phyloP scores from a whole-genome alignment of 208 protist genomes.

The Sergeia podlipaevii region DNA sequence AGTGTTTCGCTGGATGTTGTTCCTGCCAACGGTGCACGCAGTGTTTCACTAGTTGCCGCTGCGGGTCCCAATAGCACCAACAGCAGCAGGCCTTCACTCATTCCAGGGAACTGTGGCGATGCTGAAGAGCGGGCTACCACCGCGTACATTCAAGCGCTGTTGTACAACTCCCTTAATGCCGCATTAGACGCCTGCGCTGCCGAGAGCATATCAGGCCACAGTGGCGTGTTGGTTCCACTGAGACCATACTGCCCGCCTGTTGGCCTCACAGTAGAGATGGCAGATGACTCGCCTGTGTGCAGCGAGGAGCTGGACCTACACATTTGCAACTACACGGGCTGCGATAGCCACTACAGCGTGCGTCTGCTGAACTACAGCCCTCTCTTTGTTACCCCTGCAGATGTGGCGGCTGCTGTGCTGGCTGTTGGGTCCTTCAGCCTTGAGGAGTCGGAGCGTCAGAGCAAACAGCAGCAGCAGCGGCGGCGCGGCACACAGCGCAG shows the following conservation, averaged over 20 bases:
- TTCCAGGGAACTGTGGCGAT: neutral
- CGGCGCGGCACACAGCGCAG: too few species aligned
- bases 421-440: too few species aligned
- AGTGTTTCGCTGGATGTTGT: conserved; percentile 55
- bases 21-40: conserved; percentile 6
- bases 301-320: conserved; percentile 27
- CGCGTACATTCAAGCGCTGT: conserved; percentile 30
- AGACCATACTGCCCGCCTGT: conserved; percentile 44
- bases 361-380: conserved; percentile 26
- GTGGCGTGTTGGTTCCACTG: neutral
- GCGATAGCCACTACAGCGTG: conserved; percentile 45
- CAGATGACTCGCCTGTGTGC: conserved; percentile 53
- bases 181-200: neutral
- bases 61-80: neutral
- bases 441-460: too few species aligned
- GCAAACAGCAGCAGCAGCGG: neutral
- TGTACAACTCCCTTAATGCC: conserved; percentile 29
- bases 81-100: neutral
- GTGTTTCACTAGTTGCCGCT: neutral
- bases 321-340: conserved; percentile 61
- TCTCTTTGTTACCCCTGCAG: conserved; percentile 29
- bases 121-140: neutral
- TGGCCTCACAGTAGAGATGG: conserved; percentile 32
- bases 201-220: neutral
- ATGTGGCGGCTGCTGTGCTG: conserved; percentile 2